Evolutionary conservation across 176 grass and related monocot genomes (phyloP).

Genomic region (Eleusine coracana): DNA sequence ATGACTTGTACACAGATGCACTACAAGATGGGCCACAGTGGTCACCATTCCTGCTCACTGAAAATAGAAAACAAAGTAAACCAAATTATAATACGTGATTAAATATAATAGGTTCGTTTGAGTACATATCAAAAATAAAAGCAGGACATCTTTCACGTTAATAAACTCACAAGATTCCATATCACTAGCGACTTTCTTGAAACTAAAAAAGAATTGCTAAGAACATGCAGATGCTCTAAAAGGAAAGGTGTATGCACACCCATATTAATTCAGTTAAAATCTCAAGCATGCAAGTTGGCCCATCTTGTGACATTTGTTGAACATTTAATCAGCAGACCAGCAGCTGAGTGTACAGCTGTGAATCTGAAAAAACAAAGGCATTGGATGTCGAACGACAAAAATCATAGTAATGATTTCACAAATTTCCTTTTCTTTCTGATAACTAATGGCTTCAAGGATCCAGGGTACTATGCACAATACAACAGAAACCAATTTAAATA

Average conservation of each 20-base stretch:
- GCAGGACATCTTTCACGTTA: neutral
- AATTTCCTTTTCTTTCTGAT: neutral
- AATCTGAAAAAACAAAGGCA: constrained; percentile 1
- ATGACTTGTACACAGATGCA: constrained; percentile 23
- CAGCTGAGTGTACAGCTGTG: neutral
- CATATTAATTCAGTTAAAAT: neutral
- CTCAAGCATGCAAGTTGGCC: neutral
- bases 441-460: neutral
- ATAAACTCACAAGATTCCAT: neutral
- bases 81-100: constrained; percentile 23
- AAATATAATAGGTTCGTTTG: neutral
- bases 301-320: constrained; percentile 21
- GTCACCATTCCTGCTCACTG: constrained; percentile 41
- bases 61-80: constrained; percentile 34
- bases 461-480: neutral
- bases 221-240: neutral
- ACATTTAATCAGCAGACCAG: neutral
- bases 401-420: constrained; percentile 1
- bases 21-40: constrained; percentile 43
- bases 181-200: neutral
- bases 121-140: neutral
- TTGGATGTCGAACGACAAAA: neutral
- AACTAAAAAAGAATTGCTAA: neutral
- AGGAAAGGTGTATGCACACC: constrained; percentile 13
- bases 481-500: constrained; percentile 22